A percentile compares a stretch with the other conserved stretches of the same genome.
These are phyloP conservation scores for Tuber magnatum DNA, from an alignment of 495 filamentous ascomycete genomes.

Conservation along the genomic window DNA sequence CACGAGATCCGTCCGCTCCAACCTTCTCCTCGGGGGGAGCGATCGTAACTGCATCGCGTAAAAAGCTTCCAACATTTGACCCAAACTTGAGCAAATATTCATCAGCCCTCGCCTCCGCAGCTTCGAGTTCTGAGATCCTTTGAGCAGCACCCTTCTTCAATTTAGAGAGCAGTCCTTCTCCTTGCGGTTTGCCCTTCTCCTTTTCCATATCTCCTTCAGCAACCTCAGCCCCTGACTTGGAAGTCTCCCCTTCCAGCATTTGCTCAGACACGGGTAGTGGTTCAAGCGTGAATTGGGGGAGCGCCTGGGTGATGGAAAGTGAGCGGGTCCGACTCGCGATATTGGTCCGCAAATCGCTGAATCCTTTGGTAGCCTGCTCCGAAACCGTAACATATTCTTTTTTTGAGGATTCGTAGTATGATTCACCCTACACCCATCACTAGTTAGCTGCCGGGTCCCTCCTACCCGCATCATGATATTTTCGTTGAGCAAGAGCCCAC, in stretches of 20 bases:
- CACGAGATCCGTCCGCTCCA: slow-evolving; percentile 8
- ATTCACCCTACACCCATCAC: slow-evolving; percentile 57
- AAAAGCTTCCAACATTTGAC: slow-evolving; percentile 79
- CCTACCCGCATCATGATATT: not conserved
- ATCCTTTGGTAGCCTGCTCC: slow-evolving; percentile 74
- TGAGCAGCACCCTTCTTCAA: slow-evolving; percentile 75
- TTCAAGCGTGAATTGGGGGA: slow-evolving; percentile 26
- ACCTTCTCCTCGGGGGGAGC: slow-evolving; percentile 53
- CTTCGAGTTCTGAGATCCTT: slow-evolving; percentile 81
- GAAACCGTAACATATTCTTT: slow-evolving; percentile 73
- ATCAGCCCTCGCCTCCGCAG: slow-evolving; percentile 94
- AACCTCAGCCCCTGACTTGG: slow-evolving; percentile 39
- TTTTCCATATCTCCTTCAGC: slow-evolving; percentile 20
- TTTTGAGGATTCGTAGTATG: slow-evolving; percentile 72
- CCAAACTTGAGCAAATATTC: slow-evolving; percentile 92
- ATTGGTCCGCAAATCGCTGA: slow-evolving; percentile 61
- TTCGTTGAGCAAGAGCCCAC: slow-evolving; percentile 41
- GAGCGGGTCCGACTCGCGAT: slow-evolving; percentile 65
- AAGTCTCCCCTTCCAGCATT: slow-evolving; percentile 43
- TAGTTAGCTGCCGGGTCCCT: not conserved
- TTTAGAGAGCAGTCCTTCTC: slow-evolving; percentile 55
- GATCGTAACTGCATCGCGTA: slow-evolving; percentile 84
- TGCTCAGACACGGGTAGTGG: slow-evolving; percentile 27
- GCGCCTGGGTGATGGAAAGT: slow-evolving; percentile 57
- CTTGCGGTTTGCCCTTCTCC: slow-evolving; percentile 29